Conservation (phyloP, 2,329 filamentous ascomycete species). For the Stenocarpella maydis region DNA sequence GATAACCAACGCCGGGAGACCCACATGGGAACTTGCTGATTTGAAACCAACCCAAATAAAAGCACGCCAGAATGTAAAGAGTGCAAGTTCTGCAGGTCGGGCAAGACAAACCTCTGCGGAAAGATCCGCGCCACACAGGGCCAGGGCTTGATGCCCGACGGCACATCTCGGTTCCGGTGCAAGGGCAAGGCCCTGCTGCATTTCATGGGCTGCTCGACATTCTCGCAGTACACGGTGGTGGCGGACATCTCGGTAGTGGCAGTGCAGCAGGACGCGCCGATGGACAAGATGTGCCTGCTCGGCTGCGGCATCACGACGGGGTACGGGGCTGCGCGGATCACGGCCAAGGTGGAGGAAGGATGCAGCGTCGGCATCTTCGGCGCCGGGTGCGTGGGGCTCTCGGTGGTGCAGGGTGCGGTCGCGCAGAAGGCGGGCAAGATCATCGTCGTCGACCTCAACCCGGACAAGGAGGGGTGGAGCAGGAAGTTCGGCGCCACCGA, state of each 20-base stretch:
- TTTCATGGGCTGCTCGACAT: constrained; percentile 99
- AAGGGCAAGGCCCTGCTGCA: constrained; percentile 95
- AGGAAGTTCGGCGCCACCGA: constrained; percentile 95
- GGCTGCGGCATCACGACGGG: constrained; percentile 99
- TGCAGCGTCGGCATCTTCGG: constrained; percentile 93
- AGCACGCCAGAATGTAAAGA: constrained; percentile 96
- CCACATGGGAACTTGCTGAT: not conserved
- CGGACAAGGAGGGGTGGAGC: constrained; percentile 88
- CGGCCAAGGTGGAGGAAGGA: constrained; percentile 89
- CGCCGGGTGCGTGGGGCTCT: constrained; percentile 93
- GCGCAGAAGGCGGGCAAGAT: constrained; percentile 82
- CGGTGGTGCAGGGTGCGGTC: constrained; percentile 92
- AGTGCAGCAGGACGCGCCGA: constrained; percentile 87
- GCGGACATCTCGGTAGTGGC: constrained; percentile 98
- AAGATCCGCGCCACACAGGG: constrained; percentile 98
- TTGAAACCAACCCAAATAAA: constrained; percentile 47
- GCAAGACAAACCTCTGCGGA: constrained; percentile 98
- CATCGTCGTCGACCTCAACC: constrained; percentile 81
- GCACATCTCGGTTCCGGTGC: constrained; percentile 91
- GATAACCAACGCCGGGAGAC: not conserved
- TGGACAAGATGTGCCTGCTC: constrained; percentile 95
- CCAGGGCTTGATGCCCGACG: constrained; percentile 95
- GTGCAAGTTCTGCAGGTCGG: constrained; percentile 98
- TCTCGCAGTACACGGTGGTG: constrained; percentile 98
- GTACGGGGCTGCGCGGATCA: constrained; percentile 94